phyloP scores from a whole-genome alignment of 306 rosid species.

The Glycine soja region DNA sequence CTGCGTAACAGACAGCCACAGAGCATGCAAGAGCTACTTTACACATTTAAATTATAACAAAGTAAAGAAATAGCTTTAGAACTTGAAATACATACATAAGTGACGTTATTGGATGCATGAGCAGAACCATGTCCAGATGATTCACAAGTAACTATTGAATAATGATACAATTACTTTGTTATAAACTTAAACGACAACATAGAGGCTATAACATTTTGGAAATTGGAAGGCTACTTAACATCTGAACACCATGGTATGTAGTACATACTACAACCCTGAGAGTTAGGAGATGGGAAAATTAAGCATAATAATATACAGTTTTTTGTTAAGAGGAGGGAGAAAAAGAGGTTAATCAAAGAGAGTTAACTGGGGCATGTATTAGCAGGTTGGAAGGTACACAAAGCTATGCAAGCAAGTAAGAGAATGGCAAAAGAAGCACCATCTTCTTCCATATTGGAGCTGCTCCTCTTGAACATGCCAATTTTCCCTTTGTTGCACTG shows the following conservation, averaged over 20 bases:
- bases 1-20: not conserved
- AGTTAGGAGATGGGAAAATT: not conserved
- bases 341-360: not conserved
- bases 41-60: no score
- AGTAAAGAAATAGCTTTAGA: not conserved
- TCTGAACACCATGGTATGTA: not conserved
- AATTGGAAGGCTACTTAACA: not conserved
- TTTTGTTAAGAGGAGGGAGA: not conserved
- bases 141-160: not conserved
- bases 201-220: not conserved
- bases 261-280: not conserved
- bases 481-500: conserved; percentile 73
- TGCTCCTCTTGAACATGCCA: conserved; percentile 81
- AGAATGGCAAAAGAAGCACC: conserved; percentile 85
- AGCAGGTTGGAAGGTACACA: conserved; percentile 56
- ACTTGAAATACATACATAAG: not conserved
- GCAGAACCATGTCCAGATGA: not conserved
- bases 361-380: not conserved
- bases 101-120: not conserved
- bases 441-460: conserved; percentile 68
- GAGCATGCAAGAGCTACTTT: no score
- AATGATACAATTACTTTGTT: not conserved
- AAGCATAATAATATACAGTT: not conserved
- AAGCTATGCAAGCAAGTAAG: conserved; percentile 86
- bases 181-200: not conserved